Conservation (phyloP, 2,329 filamentous ascomycete genomes). For the Didymella keratinophila region DNA sequence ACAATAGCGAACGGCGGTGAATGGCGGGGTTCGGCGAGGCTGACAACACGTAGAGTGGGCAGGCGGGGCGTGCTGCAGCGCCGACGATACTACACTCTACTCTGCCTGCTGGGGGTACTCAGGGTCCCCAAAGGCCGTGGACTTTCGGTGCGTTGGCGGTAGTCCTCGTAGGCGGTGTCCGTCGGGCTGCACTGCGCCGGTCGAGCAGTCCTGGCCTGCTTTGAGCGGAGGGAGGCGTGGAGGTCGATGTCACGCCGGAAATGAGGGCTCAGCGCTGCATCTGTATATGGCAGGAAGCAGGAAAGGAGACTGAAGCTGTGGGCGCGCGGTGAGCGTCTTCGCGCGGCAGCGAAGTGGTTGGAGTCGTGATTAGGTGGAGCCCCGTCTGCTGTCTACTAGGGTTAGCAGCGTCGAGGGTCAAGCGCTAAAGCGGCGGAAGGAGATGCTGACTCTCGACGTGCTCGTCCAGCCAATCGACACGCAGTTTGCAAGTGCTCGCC, state of each 20-base stretch:
- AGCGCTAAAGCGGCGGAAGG: constrained; percentile 27
- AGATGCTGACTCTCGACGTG: constrained; percentile 25
- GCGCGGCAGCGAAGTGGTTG: constrained; percentile 26
- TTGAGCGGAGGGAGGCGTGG: constrained; percentile 5
- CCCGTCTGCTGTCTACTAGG: constrained; percentile 22
- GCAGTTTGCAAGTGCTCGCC: constrained; percentile 21
- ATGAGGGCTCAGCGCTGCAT: constrained; percentile 14
- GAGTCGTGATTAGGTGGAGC: constrained; percentile 32
- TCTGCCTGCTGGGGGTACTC: constrained; percentile 2
- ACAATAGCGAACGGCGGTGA: constrained; percentile 32
- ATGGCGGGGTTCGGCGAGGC: constrained; percentile 38
- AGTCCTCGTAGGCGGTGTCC: constrained; percentile 27
- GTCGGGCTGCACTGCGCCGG: constrained; percentile 30
- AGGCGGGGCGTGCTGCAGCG: constrained; percentile 24
- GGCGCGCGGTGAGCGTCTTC: constrained; percentile 19
- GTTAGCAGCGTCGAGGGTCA: constrained; percentile 16
- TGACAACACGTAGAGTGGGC: constrained; percentile 11
- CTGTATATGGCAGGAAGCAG: constrained; percentile 17
- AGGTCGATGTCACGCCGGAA: constrained; percentile 24
- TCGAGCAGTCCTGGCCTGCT: constrained; percentile 21
- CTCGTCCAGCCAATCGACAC: constrained; percentile 27
- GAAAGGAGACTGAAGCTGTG: constrained; percentile 8
- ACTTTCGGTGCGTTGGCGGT: constrained; percentile 7
- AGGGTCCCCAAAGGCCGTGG: constrained; percentile 6
- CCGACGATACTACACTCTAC: background rate